Evolutionary conservation across 1,284 basidiomycete genomes (phyloP), one percentile per base, ranked within the genome.

Genomic region (Boletus semigastroideus): DNA sequence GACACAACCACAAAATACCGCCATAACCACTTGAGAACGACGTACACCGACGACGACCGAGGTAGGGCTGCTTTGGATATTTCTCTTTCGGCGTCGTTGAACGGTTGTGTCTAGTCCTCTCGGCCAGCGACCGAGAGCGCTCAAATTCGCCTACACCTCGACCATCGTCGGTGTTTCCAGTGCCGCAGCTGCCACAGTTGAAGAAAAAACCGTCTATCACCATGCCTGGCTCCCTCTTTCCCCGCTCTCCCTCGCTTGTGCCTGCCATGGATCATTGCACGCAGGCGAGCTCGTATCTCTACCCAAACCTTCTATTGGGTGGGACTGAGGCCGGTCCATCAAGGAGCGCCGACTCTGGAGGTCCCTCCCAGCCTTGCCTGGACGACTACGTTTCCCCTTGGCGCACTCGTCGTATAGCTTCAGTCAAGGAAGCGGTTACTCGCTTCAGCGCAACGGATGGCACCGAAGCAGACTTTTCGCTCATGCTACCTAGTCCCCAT

Each of bases 161-260:
- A 34, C 49, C 52, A 16, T 13, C 47, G 4, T 5, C 60, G 25
- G 60, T 67, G 2, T 57, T 71, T 28, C 65, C 65, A 6, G 67
- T 71, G 1, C 68, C 69, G 8, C 71, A 70, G 0, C 57, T 59
- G 19, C 71, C 33, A 62, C 70, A 38, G 59, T 63, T 58, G 49
- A 68, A 55, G 40, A 75, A 75, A 42, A 69, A 72, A n/a, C 68
- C 71, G 3, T 80, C 80, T 1, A 61, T 77, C 2, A 85, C 82
- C 1, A 90, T 90, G 87, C 88, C 87, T n/a, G 88, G 87, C 11
- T 79, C 87, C 1, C 76, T 90, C 8, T 87, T 82, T 61, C 81
- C 86, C 9, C 82, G 86, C 6, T 87, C 87, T 0, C 75, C 80
- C 0, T 88, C 87, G 17, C 71, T 84, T 13, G 69, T 80, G 25